A percentile compares a stretch with the other conserved stretches of the same genome.
These are phyloP conservation scores for Oryza glaberrima DNA, from an alignment of 176 grass and related monocot species.

Conservation along the genomic window DNA sequence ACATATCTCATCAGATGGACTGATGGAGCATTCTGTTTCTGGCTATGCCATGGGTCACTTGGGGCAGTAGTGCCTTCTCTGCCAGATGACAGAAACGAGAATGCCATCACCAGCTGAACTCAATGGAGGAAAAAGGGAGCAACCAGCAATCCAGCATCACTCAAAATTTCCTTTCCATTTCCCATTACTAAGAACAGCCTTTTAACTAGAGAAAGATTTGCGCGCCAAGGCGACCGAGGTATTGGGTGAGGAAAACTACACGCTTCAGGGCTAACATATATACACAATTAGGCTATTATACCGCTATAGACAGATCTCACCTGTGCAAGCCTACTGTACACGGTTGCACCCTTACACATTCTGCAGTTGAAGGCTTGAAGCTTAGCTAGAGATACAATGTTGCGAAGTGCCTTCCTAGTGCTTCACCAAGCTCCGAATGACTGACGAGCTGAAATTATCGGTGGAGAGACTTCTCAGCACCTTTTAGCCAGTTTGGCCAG, in stretches of 20 bases:
- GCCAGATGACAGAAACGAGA: constrained; percentile 31
- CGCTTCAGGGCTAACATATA: constrained; percentile 50
- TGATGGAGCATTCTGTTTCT: constrained; percentile 9
- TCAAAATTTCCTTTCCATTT: constrained; percentile 55
- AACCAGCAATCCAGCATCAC: constrained; percentile 35
- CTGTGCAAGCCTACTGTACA: constrained; percentile 48
- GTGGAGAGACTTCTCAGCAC: constrained; percentile 6
- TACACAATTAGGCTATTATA: constrained; percentile 46
- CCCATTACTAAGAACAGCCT: constrained; percentile 38
- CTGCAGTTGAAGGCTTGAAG: constrained; percentile 25
- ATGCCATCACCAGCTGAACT: constrained; percentile 23
- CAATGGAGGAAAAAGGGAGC: constrained; percentile 39
- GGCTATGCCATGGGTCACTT: constrained; percentile 10
- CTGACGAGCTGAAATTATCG: constrained; percentile 34
- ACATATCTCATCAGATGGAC: constrained; percentile 1
- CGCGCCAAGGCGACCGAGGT: constrained; percentile 26
- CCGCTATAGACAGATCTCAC: constrained; percentile 41
- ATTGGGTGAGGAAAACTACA: constrained; percentile 17
- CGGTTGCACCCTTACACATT: constrained; percentile 37
- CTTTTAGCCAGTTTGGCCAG: background rate
- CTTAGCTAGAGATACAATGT: constrained; percentile 43
- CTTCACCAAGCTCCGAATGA: constrained; percentile 17
- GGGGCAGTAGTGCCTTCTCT: background rate
- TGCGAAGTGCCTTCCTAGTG: constrained; percentile 27
- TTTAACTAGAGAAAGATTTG: constrained; percentile 34